phyloP scores from a whole-genome alignment of 805 yeast genomes.

The Zygosaccharomyces siamensis region DNA sequence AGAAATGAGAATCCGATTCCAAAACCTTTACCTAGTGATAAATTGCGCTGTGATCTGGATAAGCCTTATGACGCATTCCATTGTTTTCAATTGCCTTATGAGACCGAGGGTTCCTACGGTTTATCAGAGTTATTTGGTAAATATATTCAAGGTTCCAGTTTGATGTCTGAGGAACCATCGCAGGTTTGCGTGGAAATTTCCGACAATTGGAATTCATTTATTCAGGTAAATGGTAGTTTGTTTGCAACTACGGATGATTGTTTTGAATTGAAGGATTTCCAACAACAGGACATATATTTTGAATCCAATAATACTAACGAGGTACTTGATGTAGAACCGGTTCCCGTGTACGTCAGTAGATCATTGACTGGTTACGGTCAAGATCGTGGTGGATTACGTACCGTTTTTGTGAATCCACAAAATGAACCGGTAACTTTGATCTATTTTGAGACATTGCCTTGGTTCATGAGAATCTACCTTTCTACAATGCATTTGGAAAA shows the following conservation, averaged over 20 bases:
- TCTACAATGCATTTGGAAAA: conserved; percentile 52
- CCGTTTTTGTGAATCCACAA: conserved; percentile 67
- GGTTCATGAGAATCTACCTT: conserved; percentile 83
- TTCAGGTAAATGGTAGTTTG: conserved; percentile 27
- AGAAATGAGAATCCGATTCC: conserved; percentile 68
- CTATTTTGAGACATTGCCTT: conserved; percentile 81
- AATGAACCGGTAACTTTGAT: conserved; percentile 45
- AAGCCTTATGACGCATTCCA: conserved; percentile 58
- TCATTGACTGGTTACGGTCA: conserved; percentile 90
- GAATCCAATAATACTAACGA: conserved; percentile 43
- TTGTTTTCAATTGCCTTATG: conserved; percentile 73
- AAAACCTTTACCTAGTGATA: conserved; percentile 64
- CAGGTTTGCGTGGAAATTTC: conserved; percentile 39
- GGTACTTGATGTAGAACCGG: conserved; percentile 39
- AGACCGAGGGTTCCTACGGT: conserved; percentile 43
- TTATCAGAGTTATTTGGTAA: conserved; percentile 69
- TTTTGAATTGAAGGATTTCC: conserved; percentile 32
- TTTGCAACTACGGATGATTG: conserved; percentile 37
- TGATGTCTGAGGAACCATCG: conserved; percentile 44
- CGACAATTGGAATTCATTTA: conserved; percentile 44
- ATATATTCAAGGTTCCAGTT: conserved; percentile 57
- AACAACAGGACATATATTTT: conserved; percentile 31
- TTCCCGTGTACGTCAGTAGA: conserved; percentile 72
- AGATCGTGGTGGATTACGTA: conserved; percentile 84
- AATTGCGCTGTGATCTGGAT: conserved; percentile 65